Evolutionary conservation across 179 eudicot genomes (phyloP).

Genomic region (Silene coronaria): DNA sequence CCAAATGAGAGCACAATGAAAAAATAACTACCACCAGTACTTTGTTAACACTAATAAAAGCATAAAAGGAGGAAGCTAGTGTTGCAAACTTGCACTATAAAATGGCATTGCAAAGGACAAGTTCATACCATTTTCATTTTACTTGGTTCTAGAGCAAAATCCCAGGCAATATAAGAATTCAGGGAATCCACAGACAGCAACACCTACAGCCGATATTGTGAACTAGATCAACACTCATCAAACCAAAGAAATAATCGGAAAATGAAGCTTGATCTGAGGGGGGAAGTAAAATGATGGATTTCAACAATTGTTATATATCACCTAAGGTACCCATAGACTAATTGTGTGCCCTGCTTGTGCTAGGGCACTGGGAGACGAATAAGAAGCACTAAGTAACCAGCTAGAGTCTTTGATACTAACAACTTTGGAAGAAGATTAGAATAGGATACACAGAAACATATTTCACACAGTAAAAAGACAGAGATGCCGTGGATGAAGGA

Average conservation of each 20-base stretch:
- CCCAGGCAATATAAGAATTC: constrained; percentile 95
- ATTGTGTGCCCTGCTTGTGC: background rate
- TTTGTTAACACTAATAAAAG: background rate
- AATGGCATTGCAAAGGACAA: constrained; percentile 12
- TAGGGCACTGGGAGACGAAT: background rate
- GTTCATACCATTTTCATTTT: constrained; percentile 63
- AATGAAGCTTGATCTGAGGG: background rate
- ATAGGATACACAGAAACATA: background rate
- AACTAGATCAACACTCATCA: background rate
- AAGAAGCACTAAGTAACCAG: background rate
- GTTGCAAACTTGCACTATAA: background rate
- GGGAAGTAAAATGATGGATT: background rate
- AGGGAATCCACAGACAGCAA: constrained; percentile 63
- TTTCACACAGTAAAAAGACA: background rate
- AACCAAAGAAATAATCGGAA: background rate
- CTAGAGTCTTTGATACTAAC: background rate
- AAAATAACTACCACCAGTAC: background rate
- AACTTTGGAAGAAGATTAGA: background rate
- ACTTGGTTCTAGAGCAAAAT: constrained; percentile 71
- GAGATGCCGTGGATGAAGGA: background rate
- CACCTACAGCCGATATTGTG: constrained; percentile 43
- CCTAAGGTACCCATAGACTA: background rate
- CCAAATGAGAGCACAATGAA: background rate
- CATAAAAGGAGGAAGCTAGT: background rate
- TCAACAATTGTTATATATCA: background rate